Base-by-base conservation (phyloP, 768 basidiomycete genomes). In the Lentinula sp. region DNA sequence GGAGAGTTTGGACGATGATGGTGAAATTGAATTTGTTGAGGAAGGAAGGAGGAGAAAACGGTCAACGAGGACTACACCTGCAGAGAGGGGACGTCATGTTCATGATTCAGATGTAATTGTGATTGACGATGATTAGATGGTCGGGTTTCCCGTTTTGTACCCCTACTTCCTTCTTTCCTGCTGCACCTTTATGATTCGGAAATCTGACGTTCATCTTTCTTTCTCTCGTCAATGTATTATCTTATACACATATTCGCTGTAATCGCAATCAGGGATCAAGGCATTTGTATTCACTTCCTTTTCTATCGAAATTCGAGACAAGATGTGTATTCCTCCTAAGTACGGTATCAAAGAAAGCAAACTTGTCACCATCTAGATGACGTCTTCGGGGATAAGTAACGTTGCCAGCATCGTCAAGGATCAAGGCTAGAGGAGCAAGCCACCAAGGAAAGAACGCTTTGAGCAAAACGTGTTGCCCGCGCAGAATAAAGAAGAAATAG, bases 321-420 rank as follows among this genome's bases (percentile, higher is more conserved):
- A 56, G 18, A 43, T 8, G 11, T 56, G 2, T 43, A 40, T 42
- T 56, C 55, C 9, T 23, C 5, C 21, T 21, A 43, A 40, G 21
- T n/a, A 28, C 32, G 55, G 43, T 42, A 56, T 56, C 55, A 28
- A 55, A 42, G 23, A 39, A 21, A 53, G 31, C 32, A 53, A 21
- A 15, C 10, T 28, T 28, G 28, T 28, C 32, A 53, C 34, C 34
- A 3, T 53, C 52, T n/a, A 53, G 52, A 53, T 37, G n/a, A 15
- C 8, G 4, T 9, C 40, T 13, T 9, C 11, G 54, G 40, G 37
- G 21, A 39, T 21, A 56, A 28, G 40, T 56, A 56, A 56, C 40
- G 40, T 56, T 56, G 55, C 55, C 55, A 56, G 55, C 55, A 43
- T 40, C 16, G 55, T 6, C 31, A n/a, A n/a, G 52, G 35, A 32